Conservation (phyloP, 202 grass and related monocot species). For the Tripidium arundinaceum region DNA sequence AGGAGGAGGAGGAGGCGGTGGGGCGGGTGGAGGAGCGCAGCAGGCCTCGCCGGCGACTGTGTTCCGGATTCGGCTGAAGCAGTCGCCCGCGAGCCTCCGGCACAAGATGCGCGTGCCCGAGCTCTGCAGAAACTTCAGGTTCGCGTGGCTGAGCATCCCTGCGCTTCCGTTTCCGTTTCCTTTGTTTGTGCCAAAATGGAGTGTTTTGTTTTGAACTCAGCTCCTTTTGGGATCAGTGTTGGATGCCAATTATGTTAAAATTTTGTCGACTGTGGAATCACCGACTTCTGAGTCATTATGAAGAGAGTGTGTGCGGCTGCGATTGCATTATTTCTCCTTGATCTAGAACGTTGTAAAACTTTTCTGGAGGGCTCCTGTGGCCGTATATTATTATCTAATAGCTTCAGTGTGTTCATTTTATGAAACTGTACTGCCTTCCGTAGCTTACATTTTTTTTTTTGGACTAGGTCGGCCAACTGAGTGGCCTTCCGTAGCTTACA, state of each 20-base stretch:
- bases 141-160: background rate
- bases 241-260: background rate
- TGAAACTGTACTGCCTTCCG: background rate
- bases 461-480: no score
- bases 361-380: background rate
- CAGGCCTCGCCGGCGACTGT: conserved; percentile 62
- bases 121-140: conserved; percentile 98
- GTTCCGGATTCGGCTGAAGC: conserved; percentile 91
- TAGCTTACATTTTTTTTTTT: background rate
- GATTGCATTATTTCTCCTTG: background rate
- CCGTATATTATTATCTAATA: background rate
- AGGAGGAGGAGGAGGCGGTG: conserved; percentile 21
- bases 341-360: background rate
- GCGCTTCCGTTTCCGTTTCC: background rate
- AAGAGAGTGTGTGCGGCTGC: background rate
- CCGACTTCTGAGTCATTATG: background rate
- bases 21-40: conserved; percentile 26
- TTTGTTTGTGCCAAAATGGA: background rate
- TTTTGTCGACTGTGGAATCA: background rate
- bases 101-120: conserved; percentile 97
- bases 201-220: background rate
- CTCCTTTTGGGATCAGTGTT: background rate
- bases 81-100: conserved; percentile 60
- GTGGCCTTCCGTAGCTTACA: background rate
- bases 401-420: background rate